These are phyloP conservation scores for Dactylellina haptotyla DNA, from an alignment of 2,329 filamentous ascomycete species.

Conservation along the genomic window DNA sequence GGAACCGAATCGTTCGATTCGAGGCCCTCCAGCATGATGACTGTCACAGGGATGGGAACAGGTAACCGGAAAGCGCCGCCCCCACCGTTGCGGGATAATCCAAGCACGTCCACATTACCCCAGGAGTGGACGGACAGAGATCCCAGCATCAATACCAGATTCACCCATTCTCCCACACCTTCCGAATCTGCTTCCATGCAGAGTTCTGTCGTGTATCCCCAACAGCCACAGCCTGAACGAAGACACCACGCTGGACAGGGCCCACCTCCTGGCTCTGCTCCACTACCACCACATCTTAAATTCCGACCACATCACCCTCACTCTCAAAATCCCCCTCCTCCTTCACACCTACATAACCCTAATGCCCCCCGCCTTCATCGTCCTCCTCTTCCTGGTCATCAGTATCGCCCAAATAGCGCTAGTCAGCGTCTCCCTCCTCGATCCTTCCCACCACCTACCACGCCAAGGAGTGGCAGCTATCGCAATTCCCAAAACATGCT, in stretches of 20 bases:
- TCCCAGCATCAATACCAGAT: conserved; percentile 52
- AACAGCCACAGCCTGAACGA: conserved; percentile 51
- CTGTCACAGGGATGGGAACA: conserved; percentile 30
- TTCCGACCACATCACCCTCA: conserved; percentile 34
- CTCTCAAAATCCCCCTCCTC: conserved; percentile 21
- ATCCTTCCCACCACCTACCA: conserved; percentile 19
- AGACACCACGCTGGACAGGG: conserved; percentile 27
- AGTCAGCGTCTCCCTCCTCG: conserved; percentile 43
- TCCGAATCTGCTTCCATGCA: conserved; percentile 55
- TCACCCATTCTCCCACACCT: conserved; percentile 53
- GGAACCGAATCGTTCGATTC: conserved; percentile 53
- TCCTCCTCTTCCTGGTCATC: conserved; percentile 26
- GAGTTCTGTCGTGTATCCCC: conserved; percentile 53
- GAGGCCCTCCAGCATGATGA: conserved; percentile 49
- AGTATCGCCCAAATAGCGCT: conserved; percentile 36
- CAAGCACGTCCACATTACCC: conserved; percentile 51
- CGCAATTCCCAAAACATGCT: conserved; percentile 29
- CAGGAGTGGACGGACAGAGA: conserved; percentile 54
- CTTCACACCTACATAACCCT: conserved; percentile 42
- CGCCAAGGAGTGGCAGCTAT: conserved; percentile 32
- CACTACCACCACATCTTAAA: conserved; percentile 8
- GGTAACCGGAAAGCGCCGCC: conserved; percentile 42
- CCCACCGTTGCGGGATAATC: conserved; percentile 53
- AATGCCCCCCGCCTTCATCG: conserved; percentile 23
- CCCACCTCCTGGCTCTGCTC: conserved; percentile 11